A percentile compares a stretch with the other conserved stretches of the same genome.
Conservation (phyloP, 2,329 filamentous ascomycete species). For the Sporothrix mexicana region DNA sequence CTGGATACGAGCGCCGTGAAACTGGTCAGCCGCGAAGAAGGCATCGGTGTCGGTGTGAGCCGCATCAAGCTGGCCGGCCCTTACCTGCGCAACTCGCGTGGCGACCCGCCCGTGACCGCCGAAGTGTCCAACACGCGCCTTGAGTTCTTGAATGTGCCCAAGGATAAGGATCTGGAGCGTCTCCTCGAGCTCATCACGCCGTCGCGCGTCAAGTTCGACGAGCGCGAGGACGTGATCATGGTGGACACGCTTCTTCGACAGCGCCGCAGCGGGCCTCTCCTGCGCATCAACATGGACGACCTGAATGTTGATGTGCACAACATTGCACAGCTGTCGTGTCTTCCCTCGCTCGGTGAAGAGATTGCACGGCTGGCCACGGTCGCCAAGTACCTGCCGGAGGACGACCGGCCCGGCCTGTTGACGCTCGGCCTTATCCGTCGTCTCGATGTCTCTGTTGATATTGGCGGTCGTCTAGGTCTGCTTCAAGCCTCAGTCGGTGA, state of each 20-base stretch:
- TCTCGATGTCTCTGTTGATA: slow-evolving; percentile 64
- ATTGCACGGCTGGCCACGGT: slow-evolving; percentile 82
- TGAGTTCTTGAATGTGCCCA: slow-evolving; percentile 74
- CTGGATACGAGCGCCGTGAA: slow-evolving; percentile 84
- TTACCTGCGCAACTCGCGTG: slow-evolving; percentile 57
- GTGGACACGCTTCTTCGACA: slow-evolving; percentile 89
- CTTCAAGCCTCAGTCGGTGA: slow-evolving; percentile 64
- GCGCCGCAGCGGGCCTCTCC: slow-evolving; percentile 80
- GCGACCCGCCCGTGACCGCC: slow-evolving; percentile 65
- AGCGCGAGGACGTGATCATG: slow-evolving; percentile 90
- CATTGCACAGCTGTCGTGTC: slow-evolving; percentile 67
- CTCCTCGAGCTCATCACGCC: slow-evolving; percentile 87
- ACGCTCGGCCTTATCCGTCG: slow-evolving; percentile 72
- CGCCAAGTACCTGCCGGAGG: slow-evolving; percentile 92
- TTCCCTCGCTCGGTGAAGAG: slow-evolving; percentile 78
- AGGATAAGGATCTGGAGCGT: slow-evolving; percentile 79
- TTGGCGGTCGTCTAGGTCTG: slow-evolving; percentile 72
- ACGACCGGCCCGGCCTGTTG: slow-evolving; percentile 88
- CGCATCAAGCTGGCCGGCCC: slow-evolving; percentile 78
- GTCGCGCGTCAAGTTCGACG: slow-evolving; percentile 84
- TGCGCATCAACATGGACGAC: slow-evolving; percentile 71
- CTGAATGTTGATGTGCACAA: slow-evolving; percentile 68
- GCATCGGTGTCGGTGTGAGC: slow-evolving; percentile 74
- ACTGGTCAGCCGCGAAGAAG: slow-evolving; percentile 74
- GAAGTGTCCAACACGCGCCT: slow-evolving; percentile 70